Evolutionary conservation across 768 basidiomycete species (phyloP).

Genomic region (Paxillus rubicundulus): DNA sequence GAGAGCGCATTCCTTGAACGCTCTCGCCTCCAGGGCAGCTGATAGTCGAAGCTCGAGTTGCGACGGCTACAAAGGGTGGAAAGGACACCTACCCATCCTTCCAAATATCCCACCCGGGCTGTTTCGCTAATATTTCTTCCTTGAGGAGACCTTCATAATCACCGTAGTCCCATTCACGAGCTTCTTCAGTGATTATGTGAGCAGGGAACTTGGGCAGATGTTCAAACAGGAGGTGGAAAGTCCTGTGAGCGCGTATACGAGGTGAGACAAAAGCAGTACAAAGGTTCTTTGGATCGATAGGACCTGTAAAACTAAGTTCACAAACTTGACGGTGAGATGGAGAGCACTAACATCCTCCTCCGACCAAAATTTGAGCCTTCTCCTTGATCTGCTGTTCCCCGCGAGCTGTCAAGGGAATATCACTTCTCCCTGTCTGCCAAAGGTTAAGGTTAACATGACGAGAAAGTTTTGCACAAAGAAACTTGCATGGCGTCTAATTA

Average conservation of each 20-base stretch:
- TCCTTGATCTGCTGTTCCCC: slow-evolving; percentile 71
- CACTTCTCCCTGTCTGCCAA: slow-evolving; percentile 75
- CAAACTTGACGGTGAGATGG: not conserved
- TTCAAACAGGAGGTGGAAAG: slow-evolving; percentile 78
- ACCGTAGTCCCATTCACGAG: slow-evolving; percentile 89
- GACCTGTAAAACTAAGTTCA: slow-evolving; percentile 39
- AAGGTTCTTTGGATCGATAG: slow-evolving; percentile 78
- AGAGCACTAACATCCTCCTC: slow-evolving; percentile 64
- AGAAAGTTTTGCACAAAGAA: not conserved
- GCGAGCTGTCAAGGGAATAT: slow-evolving; percentile 80
- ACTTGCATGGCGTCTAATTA: slow-evolving; percentile 59
- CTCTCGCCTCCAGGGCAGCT: slow-evolving; percentile 91
- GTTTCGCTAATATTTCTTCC: slow-evolving; percentile 70
- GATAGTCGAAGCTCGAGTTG: slow-evolving; percentile 9
- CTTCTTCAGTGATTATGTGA: slow-evolving; percentile 62
- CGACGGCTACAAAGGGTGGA: not conserved
- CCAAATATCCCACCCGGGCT: slow-evolving; percentile 79
- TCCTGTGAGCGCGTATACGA: slow-evolving; percentile 79
- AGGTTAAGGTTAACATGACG: not conserved
- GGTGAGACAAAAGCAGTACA: slow-evolving; percentile 80
- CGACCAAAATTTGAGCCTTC: slow-evolving; percentile 66
- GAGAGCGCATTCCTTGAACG: slow-evolving; percentile 69
- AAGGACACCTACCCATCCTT: slow-evolving; percentile 59
- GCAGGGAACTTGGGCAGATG: slow-evolving; percentile 44
- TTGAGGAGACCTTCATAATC: slow-evolving; percentile 81